phyloP scores from a whole-genome alignment of 148 eudicot species.

The Mesembryanthemum crystallinum region DNA sequence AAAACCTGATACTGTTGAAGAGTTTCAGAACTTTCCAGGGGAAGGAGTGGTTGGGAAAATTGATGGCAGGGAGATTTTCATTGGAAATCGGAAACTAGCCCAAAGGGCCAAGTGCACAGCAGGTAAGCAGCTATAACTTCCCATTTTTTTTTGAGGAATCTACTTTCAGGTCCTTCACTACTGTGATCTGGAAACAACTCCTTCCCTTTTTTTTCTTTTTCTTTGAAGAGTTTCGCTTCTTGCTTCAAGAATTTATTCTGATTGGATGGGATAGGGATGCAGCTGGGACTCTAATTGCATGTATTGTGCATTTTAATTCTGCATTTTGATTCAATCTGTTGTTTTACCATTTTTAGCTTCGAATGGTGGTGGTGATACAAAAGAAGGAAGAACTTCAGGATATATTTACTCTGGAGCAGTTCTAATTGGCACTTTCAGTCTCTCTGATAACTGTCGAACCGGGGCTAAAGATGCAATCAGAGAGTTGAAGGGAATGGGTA shows the following conservation, averaged over 20 bases:
- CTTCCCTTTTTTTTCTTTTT: background rate
- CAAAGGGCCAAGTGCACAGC: conserved; percentile 55
- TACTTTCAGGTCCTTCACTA: no score
- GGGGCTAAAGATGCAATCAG: conserved; percentile 72
- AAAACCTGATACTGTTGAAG: conserved; percentile 62
- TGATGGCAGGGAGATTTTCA: conserved; percentile 54
- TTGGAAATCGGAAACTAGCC: conserved; percentile 72
- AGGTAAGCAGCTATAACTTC: conserved; percentile 35
- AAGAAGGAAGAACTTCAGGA: conserved; percentile 61
- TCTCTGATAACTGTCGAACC: conserved; percentile 75
- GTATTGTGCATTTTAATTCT: background rate
- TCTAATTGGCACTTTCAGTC: conserved; percentile 60
- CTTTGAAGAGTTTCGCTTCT: no score
- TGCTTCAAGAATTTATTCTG: background rate
- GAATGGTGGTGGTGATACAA: conserved; percentile 29
- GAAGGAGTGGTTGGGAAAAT: conserved; percentile 86
- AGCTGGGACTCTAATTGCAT: background rate
- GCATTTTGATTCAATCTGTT: background rate
- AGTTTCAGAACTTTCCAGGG: conserved; percentile 87
- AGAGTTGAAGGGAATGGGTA: conserved; percentile 73
- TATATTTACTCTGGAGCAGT: conserved; percentile 54
- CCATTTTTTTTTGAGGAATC: background rate
- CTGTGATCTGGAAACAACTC: no score
- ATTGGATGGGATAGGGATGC: background rate
- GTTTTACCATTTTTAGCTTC: conserved; percentile 37